phyloP scores from a whole-genome alignment of 1,284 basidiomycete genomes.

The Ustilago lituana region DNA sequence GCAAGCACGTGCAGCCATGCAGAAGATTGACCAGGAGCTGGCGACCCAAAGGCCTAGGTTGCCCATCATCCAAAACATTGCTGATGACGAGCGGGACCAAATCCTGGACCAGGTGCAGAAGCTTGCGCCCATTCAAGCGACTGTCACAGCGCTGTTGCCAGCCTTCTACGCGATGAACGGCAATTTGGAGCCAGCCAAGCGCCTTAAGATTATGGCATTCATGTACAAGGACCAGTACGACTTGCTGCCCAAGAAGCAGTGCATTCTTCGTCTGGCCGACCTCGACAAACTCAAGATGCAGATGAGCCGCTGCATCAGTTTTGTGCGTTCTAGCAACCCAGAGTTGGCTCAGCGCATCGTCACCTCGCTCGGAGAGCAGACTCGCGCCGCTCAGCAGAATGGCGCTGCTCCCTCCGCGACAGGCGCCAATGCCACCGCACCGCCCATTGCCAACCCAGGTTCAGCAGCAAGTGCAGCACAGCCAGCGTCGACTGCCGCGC shows the following conservation, averaged over 20 bases:
- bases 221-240: constrained; percentile 65
- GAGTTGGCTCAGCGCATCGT: constrained; percentile 56
- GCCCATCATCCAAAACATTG: constrained; percentile 58
- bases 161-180: constrained; percentile 64
- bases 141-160: constrained; percentile 59
- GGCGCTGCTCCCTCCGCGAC: constrained; percentile 9
- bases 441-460: constrained; percentile 1
- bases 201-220: constrained; percentile 65
- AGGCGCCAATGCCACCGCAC: constrained; percentile 7
- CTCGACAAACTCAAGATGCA: constrained; percentile 65
- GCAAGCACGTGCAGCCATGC: constrained; percentile 53
- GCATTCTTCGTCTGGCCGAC: constrained; percentile 57
- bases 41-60: constrained; percentile 45
- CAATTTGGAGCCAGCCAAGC: constrained; percentile 60
- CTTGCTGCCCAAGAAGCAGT: constrained; percentile 53
- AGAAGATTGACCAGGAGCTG: constrained; percentile 53
- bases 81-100: constrained; percentile 55
- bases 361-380: constrained; percentile 36
- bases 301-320: constrained; percentile 64
- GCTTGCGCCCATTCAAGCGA: constrained; percentile 56
- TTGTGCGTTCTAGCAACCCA: constrained; percentile 61
- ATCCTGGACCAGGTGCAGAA: constrained; percentile 59
- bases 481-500: constrained; percentile 3
- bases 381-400: constrained; percentile 35
- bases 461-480: constrained; percentile 7